phyloP scores from a whole-genome alignment of 1,139 yeast genomes.

The Hyphopichia wangnamkhiaoensis region DNA sequence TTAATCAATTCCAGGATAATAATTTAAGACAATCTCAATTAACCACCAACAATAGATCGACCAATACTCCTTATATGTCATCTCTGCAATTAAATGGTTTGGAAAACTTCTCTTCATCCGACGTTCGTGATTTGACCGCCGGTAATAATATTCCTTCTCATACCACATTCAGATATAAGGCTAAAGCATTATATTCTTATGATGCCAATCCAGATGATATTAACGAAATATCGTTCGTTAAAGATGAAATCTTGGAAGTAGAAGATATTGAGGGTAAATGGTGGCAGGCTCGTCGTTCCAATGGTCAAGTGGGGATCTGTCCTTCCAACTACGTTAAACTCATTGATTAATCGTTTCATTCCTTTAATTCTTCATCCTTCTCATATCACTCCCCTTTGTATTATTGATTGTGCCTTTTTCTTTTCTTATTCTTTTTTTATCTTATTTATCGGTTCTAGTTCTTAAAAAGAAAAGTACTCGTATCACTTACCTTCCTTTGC shows the following conservation, averaged over 20 bases:
- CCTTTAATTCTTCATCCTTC: neutral
- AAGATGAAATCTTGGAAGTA: conserved; percentile 88
- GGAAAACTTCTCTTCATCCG: conserved; percentile 52
- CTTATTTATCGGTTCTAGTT: neutral
- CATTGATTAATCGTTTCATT: conserved; percentile 35
- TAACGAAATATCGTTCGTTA: conserved; percentile 86
- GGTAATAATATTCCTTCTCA: conserved; percentile 23
- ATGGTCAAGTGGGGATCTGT: conserved; percentile 94
- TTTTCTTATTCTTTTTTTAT: neutral
- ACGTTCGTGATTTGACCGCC: conserved; percentile 40
- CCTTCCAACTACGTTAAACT: conserved; percentile 92
- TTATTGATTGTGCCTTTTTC: no score
- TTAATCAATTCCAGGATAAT: conserved; percentile 32
- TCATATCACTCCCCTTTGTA: neutral
- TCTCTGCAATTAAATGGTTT: conserved; percentile 59
- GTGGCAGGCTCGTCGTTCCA: conserved; percentile 95
- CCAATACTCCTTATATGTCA: conserved; percentile 48
- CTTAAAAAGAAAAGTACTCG: neutral
- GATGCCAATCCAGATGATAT: conserved; percentile 94
- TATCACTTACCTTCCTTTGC: neutral
- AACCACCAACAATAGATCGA: conserved; percentile 28
- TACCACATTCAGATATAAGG: conserved; percentile 75
- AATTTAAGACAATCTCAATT: conserved; percentile 41
- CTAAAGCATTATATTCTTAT: conserved; percentile 83
- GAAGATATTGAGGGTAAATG: conserved; percentile 95